Evolutionary conservation across 176 grass and related monocot species (phyloP).

Genomic region (Oryza punctata): DNA sequence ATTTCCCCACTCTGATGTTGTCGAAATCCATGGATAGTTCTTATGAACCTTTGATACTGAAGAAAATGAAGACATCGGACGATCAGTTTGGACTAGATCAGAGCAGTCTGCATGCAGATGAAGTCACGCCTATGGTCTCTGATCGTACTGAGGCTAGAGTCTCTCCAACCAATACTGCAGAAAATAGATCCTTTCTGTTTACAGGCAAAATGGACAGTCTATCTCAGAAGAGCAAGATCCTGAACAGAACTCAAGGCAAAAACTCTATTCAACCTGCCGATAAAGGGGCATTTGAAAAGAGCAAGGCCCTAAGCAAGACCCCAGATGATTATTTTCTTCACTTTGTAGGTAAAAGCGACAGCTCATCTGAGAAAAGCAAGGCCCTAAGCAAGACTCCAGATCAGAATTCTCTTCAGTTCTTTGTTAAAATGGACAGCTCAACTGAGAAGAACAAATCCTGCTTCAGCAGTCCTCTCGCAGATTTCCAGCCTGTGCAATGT

Average conservation of each 20-base stretch:
- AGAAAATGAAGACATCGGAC: constrained; percentile 46
- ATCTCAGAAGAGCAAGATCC: constrained; percentile 44
- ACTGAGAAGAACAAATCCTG: constrained; percentile 38
- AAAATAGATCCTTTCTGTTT: constrained; percentile 29
- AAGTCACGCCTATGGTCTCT: constrained; percentile 34
- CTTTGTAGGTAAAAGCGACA: not conserved
- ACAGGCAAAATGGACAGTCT: constrained; percentile 12
- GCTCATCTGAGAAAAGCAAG: constrained; percentile 35
- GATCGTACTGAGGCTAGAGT: constrained; percentile 32
- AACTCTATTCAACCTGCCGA: not conserved
- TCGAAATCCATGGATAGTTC: constrained; percentile 78
- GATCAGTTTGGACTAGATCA: constrained; percentile 48
- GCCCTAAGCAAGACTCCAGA: constrained; percentile 19
- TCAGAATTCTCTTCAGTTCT: not conserved
- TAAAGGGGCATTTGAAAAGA: constrained; percentile 28
- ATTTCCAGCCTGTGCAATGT: constrained; percentile 33
- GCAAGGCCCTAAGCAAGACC: constrained; percentile 27
- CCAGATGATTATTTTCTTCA: not conserved
- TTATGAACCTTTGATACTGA: constrained; percentile 67
- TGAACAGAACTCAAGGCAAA: constrained; percentile 20
- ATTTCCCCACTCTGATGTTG: constrained; percentile 56
- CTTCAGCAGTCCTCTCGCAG: constrained; percentile 35
- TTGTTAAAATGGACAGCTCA: not conserved
- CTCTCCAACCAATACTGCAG: constrained; percentile 42
- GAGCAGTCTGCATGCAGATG: constrained; percentile 26